Evolutionary conservation across 176 grass and related monocot genomes (phyloP).

Genomic region (Guadua angustifolia): DNA sequence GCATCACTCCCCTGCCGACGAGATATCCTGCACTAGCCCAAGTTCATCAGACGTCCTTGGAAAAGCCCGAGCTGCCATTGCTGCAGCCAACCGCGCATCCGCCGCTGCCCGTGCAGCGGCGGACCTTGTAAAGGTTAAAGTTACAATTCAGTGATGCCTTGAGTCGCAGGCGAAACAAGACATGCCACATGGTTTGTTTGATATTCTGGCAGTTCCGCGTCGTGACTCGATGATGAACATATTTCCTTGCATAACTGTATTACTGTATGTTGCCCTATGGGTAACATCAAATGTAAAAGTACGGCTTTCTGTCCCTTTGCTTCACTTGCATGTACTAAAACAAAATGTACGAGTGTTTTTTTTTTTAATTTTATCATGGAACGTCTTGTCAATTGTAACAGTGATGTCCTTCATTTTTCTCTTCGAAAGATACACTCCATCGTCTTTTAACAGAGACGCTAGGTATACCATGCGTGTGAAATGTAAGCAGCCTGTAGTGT

Average conservation of each 20-base stretch:
- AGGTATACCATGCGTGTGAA: not conserved
- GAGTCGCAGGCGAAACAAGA: not conserved
- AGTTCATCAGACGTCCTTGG: constrained; percentile 67
- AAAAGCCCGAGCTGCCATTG: constrained; percentile 76
- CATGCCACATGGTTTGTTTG: not conserved
- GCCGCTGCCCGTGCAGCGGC: constrained; percentile 75
- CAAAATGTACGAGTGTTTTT: not conserved
- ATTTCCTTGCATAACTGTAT: not conserved
- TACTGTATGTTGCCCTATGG: constrained; percentile 11
- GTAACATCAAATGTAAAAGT: not conserved
- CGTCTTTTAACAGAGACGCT: too few species aligned
- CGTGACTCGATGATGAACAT: not conserved
- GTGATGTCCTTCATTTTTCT: not conserved
- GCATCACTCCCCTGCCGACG: constrained; percentile 26
- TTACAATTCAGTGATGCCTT: constrained; percentile 39
- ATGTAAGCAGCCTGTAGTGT: not conserved
- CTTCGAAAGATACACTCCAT: too few species aligned
- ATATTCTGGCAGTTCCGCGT: not conserved
- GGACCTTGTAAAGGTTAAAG: constrained; percentile 76
- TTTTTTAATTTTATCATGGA: not conserved
- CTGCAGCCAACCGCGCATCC: constrained; percentile 70
- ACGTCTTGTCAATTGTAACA: not conserved
- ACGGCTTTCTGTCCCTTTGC: not conserved
- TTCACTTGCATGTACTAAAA: not conserved
- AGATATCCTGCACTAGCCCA: constrained; percentile 47